These are phyloP conservation scores for Boletellus ananiceps DNA, from an alignment of 768 basidiomycete genomes.

Conservation along the genomic window DNA sequence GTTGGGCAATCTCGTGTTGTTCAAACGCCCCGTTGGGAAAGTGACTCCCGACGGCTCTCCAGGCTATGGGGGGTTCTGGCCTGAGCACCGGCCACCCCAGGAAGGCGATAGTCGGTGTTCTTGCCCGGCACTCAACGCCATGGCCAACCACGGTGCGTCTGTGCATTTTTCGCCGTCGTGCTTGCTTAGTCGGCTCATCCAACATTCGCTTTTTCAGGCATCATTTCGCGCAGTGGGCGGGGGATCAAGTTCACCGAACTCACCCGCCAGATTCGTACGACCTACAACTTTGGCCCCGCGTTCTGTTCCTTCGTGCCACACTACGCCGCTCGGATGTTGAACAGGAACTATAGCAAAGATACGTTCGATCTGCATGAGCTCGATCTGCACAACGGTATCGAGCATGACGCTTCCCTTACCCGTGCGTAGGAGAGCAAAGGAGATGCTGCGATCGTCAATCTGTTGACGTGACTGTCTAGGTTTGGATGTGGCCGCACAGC, in stretches of 20 bases:
- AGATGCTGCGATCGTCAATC: neutral
- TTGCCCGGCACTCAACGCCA: constrained; percentile 72
- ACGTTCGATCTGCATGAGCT: constrained; percentile 64
- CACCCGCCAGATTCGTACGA: constrained; percentile 39
- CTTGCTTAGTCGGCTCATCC: neutral
- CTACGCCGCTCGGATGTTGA: constrained; percentile 53
- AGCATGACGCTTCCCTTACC: constrained; percentile 33
- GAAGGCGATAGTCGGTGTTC: constrained; percentile 66
- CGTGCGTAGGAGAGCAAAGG: constrained; percentile 18
- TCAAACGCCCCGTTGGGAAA: constrained; percentile 37
- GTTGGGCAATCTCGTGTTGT: constrained; percentile 16
- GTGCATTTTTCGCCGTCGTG: too few species aligned
- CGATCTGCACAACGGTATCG: constrained; percentile 62
- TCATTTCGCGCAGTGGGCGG: constrained; percentile 60
- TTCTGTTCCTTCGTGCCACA: constrained; percentile 68
- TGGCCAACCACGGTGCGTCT: constrained; percentile 77
- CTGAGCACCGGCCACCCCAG: constrained; percentile 53
- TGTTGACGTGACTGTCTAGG: constrained; percentile 35
- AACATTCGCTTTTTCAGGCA: constrained; percentile 19
- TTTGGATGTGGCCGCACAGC: constrained; percentile 43
- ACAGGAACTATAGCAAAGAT: constrained; percentile 51
- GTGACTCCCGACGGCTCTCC: constrained; percentile 53
- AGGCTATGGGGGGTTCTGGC: constrained; percentile 66
- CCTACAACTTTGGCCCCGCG: constrained; percentile 66
- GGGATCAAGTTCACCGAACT: constrained; percentile 60